Evolutionary conservation across 495 filamentous ascomycete genomes (phyloP).

Genomic region (Aspergillus wentii): DNA sequence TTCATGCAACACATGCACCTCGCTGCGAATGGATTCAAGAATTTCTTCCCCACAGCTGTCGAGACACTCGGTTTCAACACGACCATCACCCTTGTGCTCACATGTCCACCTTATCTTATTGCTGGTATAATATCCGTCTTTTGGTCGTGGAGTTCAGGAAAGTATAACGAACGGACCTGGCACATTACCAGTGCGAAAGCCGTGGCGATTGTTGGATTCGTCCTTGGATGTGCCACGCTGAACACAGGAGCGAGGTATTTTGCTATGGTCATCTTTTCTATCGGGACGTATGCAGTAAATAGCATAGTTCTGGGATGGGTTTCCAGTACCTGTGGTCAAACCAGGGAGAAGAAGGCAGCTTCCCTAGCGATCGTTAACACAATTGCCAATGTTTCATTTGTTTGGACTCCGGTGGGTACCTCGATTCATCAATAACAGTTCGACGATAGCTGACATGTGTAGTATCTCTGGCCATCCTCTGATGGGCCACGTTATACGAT

Average conservation of each 20-base stretch:
- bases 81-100: slow-evolving; percentile 50
- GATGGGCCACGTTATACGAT: slow-evolving; percentile 44
- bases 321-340: slow-evolving; percentile 17
- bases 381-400: slow-evolving; percentile 47
- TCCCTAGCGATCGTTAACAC: slow-evolving; percentile 52
- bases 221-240: slow-evolving; percentile 19
- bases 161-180: slow-evolving; percentile 46
- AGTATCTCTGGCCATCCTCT: slow-evolving; percentile 49
- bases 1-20: slow-evolving; percentile 23
- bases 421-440: too few species aligned
- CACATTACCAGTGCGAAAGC: slow-evolving; percentile 33
- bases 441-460: not conserved
- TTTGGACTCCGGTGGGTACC: slow-evolving; percentile 48
- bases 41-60: slow-evolving; percentile 54
- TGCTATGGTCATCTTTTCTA: slow-evolving; percentile 14
- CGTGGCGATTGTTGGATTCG: slow-evolving; percentile 45
- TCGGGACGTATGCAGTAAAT: slow-evolving; percentile 18
- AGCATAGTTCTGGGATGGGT: slow-evolving; percentile 19
- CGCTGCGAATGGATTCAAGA: slow-evolving; percentile 35
- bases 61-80: slow-evolving; percentile 45
- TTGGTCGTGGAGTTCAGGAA: slow-evolving; percentile 36
- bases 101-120: slow-evolving; percentile 47
- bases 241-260: slow-evolving; percentile 17
- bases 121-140: slow-evolving; percentile 40
- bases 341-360: slow-evolving; percentile 38